Evolutionary conservation across 139 green algal genomes (phyloP).

Genomic region (Trebouxia sp.): DNA sequence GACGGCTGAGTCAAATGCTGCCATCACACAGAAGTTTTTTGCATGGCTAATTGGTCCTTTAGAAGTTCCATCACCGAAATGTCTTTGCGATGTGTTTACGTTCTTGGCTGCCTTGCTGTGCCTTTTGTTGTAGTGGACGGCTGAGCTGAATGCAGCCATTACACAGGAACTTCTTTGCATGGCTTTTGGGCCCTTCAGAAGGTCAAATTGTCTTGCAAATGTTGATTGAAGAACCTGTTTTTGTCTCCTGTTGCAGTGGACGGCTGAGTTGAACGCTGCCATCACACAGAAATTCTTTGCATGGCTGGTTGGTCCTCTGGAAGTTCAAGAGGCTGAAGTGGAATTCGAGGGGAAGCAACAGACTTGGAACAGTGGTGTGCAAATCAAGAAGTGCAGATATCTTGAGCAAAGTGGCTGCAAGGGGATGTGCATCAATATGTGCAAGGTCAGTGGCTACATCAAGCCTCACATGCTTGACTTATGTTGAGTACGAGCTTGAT

Average conservation of each 20-base stretch:
- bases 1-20: constrained; percentile 49
- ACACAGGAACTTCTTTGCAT: not conserved
- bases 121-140: not conserved
- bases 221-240: not conserved
- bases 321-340: constrained; percentile 42
- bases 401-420: constrained; percentile 58
- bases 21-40: constrained; percentile 57
- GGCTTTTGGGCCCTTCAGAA: not conserved
- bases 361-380: constrained; percentile 47
- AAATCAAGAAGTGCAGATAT: constrained; percentile 72
- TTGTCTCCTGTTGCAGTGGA: constrained; percentile 29
- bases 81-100: not conserved
- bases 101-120: not conserved
- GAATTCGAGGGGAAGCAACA: constrained; percentile 37
- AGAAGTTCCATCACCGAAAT: not conserved
- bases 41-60: constrained; percentile 61
- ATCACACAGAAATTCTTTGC: constrained; percentile 60
- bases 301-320: constrained; percentile 63
- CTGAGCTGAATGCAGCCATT: not conserved
- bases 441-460: constrained; percentile 11
- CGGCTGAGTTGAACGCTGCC: constrained; percentile 52
- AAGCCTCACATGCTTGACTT: not conserved
- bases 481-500: not conserved
- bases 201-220: not conserved
- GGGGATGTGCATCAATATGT: constrained; percentile 46